Percentiles rank a stretch among this genome's conserved stretches.
Evolutionary conservation across 768 basidiomycete species (phyloP).

Genomic region (Russula lepida): DNA sequence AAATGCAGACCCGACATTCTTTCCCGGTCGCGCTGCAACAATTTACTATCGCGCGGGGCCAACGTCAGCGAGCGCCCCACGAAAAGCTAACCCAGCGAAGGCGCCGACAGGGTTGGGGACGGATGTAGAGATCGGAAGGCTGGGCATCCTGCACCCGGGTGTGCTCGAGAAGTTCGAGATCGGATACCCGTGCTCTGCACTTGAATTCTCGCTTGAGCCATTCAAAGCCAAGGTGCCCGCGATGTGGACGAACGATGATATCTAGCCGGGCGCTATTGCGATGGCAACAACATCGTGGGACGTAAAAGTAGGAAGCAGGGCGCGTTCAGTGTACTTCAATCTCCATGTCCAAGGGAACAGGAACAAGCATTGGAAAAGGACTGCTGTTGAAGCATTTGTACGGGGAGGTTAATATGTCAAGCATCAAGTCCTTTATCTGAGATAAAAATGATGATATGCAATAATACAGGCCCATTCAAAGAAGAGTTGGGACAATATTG

Average conservation of each 20-base stretch:
- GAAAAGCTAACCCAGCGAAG: too few relatives aligned
- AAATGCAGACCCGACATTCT: constrained; percentile 79
- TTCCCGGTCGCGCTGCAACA: constrained; percentile 89
- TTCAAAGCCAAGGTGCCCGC: constrained; percentile 69
- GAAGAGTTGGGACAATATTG: not conserved
- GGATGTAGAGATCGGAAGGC: constrained; percentile 75
- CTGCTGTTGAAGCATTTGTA: not conserved
- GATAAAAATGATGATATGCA: not conserved
- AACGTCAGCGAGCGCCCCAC: too few relatives aligned
- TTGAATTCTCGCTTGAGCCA: constrained; percentile 94
- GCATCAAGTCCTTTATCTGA: not conserved
- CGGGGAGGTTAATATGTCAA: not conserved
- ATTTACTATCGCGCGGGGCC: constrained; percentile 73
- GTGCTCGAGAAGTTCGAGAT: constrained; percentile 94
- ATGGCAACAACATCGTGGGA: not conserved
- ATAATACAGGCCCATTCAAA: not conserved
- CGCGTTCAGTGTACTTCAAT: not conserved
- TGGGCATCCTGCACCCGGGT: constrained; percentile 89
- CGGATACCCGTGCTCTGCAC: constrained; percentile 84
- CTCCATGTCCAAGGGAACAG: not conserved
- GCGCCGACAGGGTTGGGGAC: too few relatives aligned
- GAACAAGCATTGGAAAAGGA: not conserved
- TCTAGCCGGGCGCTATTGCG: not conserved
- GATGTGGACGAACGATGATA: constrained; percentile 47
- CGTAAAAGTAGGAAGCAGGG: not conserved